These are phyloP conservation scores for Sporobolomyces pararoseus DNA, from an alignment of 768 basidiomycete genomes.

Conservation along the genomic window DNA sequence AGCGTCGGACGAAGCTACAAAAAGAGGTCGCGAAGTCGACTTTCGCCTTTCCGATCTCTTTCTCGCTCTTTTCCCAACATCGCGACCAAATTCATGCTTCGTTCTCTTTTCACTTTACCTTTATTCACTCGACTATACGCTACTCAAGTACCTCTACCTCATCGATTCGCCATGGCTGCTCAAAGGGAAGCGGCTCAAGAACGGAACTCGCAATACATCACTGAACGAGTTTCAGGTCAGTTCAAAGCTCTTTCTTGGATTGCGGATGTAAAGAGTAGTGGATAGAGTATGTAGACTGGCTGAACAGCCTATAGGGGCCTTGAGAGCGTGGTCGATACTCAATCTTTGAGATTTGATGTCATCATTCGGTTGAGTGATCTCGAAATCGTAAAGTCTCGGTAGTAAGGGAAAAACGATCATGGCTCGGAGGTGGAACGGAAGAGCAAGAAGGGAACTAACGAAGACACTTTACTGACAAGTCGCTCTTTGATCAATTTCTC, in stretches of 20 bases:
- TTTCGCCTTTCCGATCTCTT: background rate
- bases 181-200: background rate
- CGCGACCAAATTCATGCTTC: slow-evolving; percentile 9
- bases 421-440: no score
- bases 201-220: background rate
- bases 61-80: background rate
- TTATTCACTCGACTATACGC: slow-evolving; percentile 12
- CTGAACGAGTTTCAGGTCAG: slow-evolving; percentile 1
- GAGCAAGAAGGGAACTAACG: no score
- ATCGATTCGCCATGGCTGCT: slow-evolving; percentile 10
- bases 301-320: no score
- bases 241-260: background rate
- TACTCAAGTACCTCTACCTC: slow-evolving; percentile 11
- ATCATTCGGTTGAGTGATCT: no score
- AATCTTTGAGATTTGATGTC: no score
- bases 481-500: no score
- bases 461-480: no score
- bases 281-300: no score
- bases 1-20: no score
- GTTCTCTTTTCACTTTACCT: background rate
- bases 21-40: background rate
- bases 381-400: no score
- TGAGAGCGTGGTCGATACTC: no score
- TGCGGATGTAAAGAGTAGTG: background rate
- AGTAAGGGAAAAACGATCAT: no score